Base-by-base conservation (phyloP, 2,329 filamentous ascomycete genomes). In the Neofusicoccum sp. region DNA sequence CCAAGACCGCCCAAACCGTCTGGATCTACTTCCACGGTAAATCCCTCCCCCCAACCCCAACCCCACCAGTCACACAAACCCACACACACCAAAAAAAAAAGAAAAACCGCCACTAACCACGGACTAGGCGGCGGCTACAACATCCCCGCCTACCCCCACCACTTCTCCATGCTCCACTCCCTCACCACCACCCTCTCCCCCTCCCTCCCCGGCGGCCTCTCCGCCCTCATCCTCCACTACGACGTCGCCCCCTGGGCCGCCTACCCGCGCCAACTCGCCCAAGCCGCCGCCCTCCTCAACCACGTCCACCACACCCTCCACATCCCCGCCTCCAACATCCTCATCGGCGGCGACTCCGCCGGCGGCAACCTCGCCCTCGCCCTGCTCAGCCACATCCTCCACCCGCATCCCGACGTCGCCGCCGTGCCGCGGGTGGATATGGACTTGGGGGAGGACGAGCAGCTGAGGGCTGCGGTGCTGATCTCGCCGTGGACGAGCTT, bases 181-280 rank as follows among this genome's bases (percentile, higher is more conserved):
- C 60, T 62, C 6, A 39, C 33, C 5, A 29, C 28, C 5, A 49
- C 54, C 39, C 48, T 62, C 39, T n/a, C 29, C 47, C 4, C 12
- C 4, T 2, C 4, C 16, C n/a, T 6, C 11, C 22, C 37, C 36
- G 47, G 33, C 48, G 41, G 16, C 16, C 8, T 62, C 39, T n/a
- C 70, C 14, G 66, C 67, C 3, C 63, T 73, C n/a, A 31, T 72
- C 29, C 61, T 71, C 2, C 69, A 67, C 5, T 72, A 72, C 61
- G 67, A 63, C 14, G 61, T 72, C 9, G 67, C 65, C 2, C 71
- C 71, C 1, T 70, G 70, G 58, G 67, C 62, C 0, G 64, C 43
- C 1, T 67, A 70, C 47, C 71, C 71, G 1, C 67, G 66, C 1
- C 71, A 72, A 44, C 58, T 74, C 0, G 56, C 43, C 34, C 68